A percentile compares a stretch with the other conserved stretches of the same genome.
Evolutionary conservation across 495 filamentous ascomycete genomes (phyloP).

Genomic region (Margaritispora aquatica): DNA sequence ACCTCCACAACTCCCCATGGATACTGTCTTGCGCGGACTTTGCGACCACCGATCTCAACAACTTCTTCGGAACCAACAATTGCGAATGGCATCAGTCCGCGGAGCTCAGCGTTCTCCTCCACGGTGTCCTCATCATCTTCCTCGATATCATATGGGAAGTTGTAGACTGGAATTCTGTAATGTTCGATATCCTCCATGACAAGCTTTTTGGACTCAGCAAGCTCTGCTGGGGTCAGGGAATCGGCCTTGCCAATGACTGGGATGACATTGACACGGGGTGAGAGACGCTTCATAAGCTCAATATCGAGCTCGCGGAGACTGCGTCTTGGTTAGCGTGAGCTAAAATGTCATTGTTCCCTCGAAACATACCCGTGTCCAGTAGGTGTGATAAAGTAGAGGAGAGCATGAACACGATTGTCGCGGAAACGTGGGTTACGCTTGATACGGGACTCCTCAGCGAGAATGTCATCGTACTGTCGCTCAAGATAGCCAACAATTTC

Average conservation of each 20-base stretch:
- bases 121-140: constrained; percentile 99
- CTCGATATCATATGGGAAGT: constrained; percentile 99
- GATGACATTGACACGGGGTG: constrained; percentile 96
- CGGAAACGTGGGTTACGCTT: constrained; percentile 99
- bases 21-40: constrained; percentile 92
- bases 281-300: constrained; percentile 98
- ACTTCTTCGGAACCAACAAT: constrained; percentile 97
- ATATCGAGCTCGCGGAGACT: constrained; percentile 98
- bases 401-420: constrained; percentile 95
- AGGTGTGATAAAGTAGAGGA: constrained; percentile 98
- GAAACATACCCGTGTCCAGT: constrained; percentile 81
- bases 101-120: constrained; percentile 95
- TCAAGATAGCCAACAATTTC: constrained; percentile 98
- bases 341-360: not conserved
- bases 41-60: constrained; percentile 85
- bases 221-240: constrained; percentile 90
- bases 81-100: constrained; percentile 96
- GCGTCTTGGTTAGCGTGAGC: not conserved
- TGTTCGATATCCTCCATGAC: constrained; percentile 99
- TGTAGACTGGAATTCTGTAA: constrained; percentile 99
- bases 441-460: constrained; percentile 98
- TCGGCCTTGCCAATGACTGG: constrained; percentile 98
- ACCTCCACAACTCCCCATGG: constrained; percentile 99
- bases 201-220: constrained; percentile 98
- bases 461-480: constrained; percentile 98